Conservation (phyloP, 805 yeast species). For the Candida qinlingensis region DNA sequence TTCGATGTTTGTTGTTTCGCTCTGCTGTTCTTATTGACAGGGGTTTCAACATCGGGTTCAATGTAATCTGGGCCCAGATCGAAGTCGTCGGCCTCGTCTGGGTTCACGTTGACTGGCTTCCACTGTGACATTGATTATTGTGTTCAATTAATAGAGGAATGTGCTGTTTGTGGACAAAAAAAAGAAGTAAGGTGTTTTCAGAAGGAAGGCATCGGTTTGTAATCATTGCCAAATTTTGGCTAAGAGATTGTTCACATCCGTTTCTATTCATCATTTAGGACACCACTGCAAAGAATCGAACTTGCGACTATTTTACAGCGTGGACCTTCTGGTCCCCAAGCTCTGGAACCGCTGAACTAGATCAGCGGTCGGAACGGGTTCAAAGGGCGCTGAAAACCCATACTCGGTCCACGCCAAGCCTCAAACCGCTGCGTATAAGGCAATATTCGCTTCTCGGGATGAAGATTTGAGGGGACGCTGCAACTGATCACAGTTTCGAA, state of each 20-base stretch:
- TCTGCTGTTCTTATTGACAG: constrained; percentile 1
- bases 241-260: constrained; percentile 29
- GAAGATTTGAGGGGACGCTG: too few relatives aligned
- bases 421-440: too few relatives aligned
- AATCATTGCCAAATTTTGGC: constrained; percentile 24
- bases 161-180: background rate
- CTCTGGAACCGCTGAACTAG: constrained; percentile 13
- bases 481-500: too few relatives aligned
- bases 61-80: constrained; percentile 25
- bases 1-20: constrained; percentile 1
- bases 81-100: constrained; percentile 24
- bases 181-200: constrained; percentile 17
- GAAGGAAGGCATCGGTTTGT: constrained; percentile 27
- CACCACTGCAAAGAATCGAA: constrained; percentile 16
- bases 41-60: constrained; percentile 21
- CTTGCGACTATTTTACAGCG: constrained; percentile 10
- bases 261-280: constrained; percentile 23
- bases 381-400: background rate
- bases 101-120: constrained; percentile 25
- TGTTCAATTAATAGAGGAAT: background rate
- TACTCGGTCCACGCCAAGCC: too few relatives aligned
- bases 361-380: background rate
- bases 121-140: constrained; percentile 12
- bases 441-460: too few relatives aligned
- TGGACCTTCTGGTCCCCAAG: constrained; percentile 15